Conservation (phyloP, 352 stramenopile species). For the Blastocystis sp. region DNA sequence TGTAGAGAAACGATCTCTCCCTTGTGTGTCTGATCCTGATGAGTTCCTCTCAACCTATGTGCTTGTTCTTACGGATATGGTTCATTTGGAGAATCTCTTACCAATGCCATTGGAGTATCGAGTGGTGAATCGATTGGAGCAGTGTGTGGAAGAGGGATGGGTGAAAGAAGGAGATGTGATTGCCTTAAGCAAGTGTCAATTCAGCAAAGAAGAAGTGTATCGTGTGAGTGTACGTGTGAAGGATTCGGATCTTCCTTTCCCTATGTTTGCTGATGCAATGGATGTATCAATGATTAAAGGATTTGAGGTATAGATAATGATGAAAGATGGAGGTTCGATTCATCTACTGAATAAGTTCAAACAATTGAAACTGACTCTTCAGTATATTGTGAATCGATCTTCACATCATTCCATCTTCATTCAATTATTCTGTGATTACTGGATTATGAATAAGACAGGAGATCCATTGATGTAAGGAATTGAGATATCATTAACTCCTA, state of each 20-base stretch:
- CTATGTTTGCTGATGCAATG: not conserved
- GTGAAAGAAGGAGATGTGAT: not conserved
- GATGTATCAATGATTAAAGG: not conserved
- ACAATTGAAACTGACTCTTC: slow-evolving; percentile 37
- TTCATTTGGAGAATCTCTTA: slow-evolving; percentile 37
- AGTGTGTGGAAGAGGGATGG: not conserved
- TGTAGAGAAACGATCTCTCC: not conserved
- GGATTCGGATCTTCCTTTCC: not conserved
- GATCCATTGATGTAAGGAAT: not conserved
- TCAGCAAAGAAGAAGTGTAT: not conserved
- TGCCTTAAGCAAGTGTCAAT: not conserved
- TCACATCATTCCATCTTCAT: slow-evolving; percentile 15
- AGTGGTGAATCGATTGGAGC: not conserved
- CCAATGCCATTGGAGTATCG: slow-evolving; percentile 20
- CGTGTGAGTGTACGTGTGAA: slow-evolving; percentile 2
- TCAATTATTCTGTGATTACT: slow-evolving; percentile 43
- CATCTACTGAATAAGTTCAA: slow-evolving; percentile 37
- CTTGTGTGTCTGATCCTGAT: not conserved
- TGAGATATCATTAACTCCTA: not conserved
- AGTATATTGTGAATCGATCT: not conserved
- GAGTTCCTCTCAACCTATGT: not conserved
- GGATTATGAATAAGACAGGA: slow-evolving; percentile 44
- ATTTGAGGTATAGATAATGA: not conserved
- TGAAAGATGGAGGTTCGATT: not conserved
- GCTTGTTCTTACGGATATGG: slow-evolving; percentile 7